Evolutionary conservation across 1,284 basidiomycete genomes (phyloP).

Genomic region (Ceratobasidium sp.): DNA sequence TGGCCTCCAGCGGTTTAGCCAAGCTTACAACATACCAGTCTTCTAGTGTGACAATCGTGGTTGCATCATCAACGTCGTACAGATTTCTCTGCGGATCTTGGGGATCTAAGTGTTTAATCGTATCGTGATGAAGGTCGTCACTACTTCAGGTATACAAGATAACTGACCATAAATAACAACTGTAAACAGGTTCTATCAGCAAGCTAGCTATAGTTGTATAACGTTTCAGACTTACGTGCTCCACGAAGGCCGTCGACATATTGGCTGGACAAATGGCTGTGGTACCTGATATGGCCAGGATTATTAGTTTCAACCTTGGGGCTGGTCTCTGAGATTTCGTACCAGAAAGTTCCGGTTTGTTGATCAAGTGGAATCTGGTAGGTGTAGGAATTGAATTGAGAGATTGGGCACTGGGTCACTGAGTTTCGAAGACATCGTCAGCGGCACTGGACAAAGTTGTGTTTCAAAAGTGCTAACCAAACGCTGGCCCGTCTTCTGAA

Average conservation of each 20-base stretch:
- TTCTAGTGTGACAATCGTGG: slow-evolving; percentile 29
- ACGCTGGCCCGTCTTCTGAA: slow-evolving; percentile 39
- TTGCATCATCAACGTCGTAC: slow-evolving; percentile 41
- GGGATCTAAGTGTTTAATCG: slow-evolving; percentile 32
- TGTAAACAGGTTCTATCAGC: slow-evolving; percentile 10
- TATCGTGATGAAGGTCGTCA: too few relatives aligned
- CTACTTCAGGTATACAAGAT: too few relatives aligned
- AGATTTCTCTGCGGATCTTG: slow-evolving; percentile 30
- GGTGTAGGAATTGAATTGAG: slow-evolving; percentile 31
- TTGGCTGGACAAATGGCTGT: slow-evolving; percentile 36
- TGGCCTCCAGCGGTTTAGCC: too few relatives aligned
- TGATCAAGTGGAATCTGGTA: slow-evolving; percentile 39
- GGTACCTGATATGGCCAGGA: slow-evolving; percentile 41
- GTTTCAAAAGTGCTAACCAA: slow-evolving; percentile 13
- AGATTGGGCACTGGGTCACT: slow-evolving; percentile 44
- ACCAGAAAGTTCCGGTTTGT: slow-evolving; percentile 42
- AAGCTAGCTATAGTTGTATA: too few relatives aligned
- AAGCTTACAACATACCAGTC: slow-evolving; percentile 39
- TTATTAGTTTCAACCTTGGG: too few relatives aligned
- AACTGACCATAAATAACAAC: slow-evolving; percentile 38
- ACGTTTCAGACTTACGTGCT: slow-evolving; percentile 37
- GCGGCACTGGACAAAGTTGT: neutral
- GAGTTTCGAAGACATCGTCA: neutral
- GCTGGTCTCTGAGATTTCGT: slow-evolving; percentile 12
- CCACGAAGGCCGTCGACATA: slow-evolving; percentile 44